phyloP scores from a whole-genome alignment of 2,329 filamentous ascomycete genomes.

The Beauveria sp. region DNA sequence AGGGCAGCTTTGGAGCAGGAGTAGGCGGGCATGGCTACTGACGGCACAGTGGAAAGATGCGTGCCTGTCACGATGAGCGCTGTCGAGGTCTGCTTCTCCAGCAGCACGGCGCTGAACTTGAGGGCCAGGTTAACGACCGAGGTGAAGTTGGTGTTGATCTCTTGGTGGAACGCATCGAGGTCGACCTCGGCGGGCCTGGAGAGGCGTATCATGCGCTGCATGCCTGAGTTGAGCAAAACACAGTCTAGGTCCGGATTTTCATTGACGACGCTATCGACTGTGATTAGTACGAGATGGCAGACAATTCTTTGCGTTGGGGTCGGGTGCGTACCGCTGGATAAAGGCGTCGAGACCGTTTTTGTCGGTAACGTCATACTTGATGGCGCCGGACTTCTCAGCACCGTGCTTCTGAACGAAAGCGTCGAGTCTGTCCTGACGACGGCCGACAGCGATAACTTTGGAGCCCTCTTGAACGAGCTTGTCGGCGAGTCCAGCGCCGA shows the following conservation, averaged over 20 bases:
- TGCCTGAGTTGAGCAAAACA: slow-evolving; percentile 49
- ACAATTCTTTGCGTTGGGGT: not conserved
- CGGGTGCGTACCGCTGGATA: slow-evolving; percentile 10
- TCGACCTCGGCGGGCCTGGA: slow-evolving; percentile 16
- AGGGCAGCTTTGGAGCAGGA: slow-evolving; percentile 18
- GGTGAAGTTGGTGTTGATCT: slow-evolving; percentile 17
- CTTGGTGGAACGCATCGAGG: slow-evolving; percentile 19
- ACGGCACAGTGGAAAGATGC: slow-evolving; percentile 13
- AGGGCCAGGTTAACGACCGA: slow-evolving; percentile 17
- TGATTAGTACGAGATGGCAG: too few species aligned
- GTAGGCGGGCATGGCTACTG: slow-evolving; percentile 15
- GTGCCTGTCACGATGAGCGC: slow-evolving; percentile 17
- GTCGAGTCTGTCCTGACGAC: slow-evolving; percentile 41
- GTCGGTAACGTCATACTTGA: slow-evolving; percentile 37
- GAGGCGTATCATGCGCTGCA: slow-evolving; percentile 34
- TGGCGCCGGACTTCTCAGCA: slow-evolving; percentile 27
- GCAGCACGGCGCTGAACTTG: slow-evolving; percentile 16
- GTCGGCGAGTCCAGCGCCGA: slow-evolving; percentile 22
- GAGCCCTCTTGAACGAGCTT: slow-evolving; percentile 32
- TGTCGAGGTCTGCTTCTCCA: slow-evolving; percentile 12
- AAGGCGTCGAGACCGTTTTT: slow-evolving; percentile 24
- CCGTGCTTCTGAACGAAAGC: slow-evolving; percentile 38
- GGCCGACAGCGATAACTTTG: slow-evolving; percentile 38
- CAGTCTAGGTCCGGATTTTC: slow-evolving; percentile 44
- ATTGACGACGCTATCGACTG: slow-evolving; percentile 7